A percentile compares a stretch with the other conserved stretches of the same genome.
Conservation (phyloP, 2,329 filamentous ascomycete genomes). For the Paraphoma sp. region DNA sequence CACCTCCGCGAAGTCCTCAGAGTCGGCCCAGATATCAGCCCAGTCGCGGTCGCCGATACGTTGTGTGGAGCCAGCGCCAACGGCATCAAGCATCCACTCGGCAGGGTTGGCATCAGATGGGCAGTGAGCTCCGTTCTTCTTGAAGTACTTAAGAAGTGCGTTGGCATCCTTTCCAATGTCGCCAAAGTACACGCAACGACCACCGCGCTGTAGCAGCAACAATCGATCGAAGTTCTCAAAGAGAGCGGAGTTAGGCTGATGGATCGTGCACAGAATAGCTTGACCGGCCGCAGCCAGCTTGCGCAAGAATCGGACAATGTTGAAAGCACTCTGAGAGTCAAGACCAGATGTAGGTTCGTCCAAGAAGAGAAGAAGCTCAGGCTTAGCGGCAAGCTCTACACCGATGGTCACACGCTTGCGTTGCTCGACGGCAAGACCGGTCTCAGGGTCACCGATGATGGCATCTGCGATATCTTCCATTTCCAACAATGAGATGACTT, state of each 20-base stretch:
- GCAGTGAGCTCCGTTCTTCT: slow-evolving; percentile 63
- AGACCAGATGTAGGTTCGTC: slow-evolving; percentile 81
- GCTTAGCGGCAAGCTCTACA: slow-evolving; percentile 68
- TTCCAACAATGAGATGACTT: slow-evolving; percentile 69
- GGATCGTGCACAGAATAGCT: slow-evolving; percentile 88
- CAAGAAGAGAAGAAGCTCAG: slow-evolving; percentile 76
- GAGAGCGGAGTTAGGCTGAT: slow-evolving; percentile 84
- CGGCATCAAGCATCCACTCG: slow-evolving; percentile 87
- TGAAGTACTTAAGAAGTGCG: slow-evolving; percentile 67
- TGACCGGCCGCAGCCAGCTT: slow-evolving; percentile 82
- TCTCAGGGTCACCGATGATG: slow-evolving; percentile 67
- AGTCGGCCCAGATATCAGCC: slow-evolving; percentile 80
- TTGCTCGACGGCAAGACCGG: slow-evolving; percentile 70
- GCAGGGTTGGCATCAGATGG: slow-evolving; percentile 62
- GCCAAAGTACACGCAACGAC: slow-evolving; percentile 84
- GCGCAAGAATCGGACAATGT: slow-evolving; percentile 78
- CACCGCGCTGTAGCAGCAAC: slow-evolving; percentile 77
- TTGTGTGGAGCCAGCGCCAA: slow-evolving; percentile 75
- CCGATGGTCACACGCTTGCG: slow-evolving; percentile 67
- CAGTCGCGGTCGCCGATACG: slow-evolving; percentile 78
- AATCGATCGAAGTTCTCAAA: slow-evolving; percentile 90
- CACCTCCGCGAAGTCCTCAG: slow-evolving; percentile 70
- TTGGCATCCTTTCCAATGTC: slow-evolving; percentile 79
- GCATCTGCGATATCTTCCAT: slow-evolving; percentile 72
- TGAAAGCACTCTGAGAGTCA: slow-evolving; percentile 75